A percentile compares a stretch with the other conserved stretches of the same genome.
These are phyloP conservation scores for Scheffersomyces insectosa DNA, from an alignment of 1,139 yeast genomes.

Conservation along the genomic window DNA sequence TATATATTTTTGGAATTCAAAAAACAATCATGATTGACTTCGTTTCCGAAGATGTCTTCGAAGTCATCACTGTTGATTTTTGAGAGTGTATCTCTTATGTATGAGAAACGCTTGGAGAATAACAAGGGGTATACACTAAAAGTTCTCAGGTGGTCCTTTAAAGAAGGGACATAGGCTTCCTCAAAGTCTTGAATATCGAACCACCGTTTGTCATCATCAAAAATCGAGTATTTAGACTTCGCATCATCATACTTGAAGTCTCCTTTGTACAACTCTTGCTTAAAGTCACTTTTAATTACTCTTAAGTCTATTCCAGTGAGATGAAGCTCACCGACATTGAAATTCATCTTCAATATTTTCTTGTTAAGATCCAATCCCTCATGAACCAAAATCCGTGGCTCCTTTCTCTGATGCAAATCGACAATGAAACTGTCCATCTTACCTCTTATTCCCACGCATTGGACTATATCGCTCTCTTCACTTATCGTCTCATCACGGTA, in stretches of 20 bases:
- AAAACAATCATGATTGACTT: slow-evolving; percentile 33
- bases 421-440: slow-evolving; percentile 42
- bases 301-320: slow-evolving; percentile 44
- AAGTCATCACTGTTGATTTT: slow-evolving; percentile 12
- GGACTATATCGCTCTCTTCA: slow-evolving; percentile 25
- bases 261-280: slow-evolving; percentile 26
- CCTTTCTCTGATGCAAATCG: slow-evolving; percentile 46
- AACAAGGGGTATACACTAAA: slow-evolving; percentile 36
- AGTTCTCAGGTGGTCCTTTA: slow-evolving; percentile 20
- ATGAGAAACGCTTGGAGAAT: slow-evolving; percentile 39
- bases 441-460: slow-evolving; percentile 44
- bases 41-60: slow-evolving; percentile 24
- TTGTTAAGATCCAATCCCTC: slow-evolving; percentile 32
- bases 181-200: slow-evolving; percentile 45
- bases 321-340: slow-evolving; percentile 45
- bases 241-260: slow-evolving; percentile 9
- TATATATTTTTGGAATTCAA: slow-evolving; percentile 27
- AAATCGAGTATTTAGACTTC: slow-evolving; percentile 24
- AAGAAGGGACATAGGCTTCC: slow-evolving; percentile 36
- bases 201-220: slow-evolving; percentile 41
- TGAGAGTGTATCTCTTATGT: slow-evolving; percentile 30
- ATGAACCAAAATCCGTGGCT: slow-evolving; percentile 32
- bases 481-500: slow-evolving; percentile 25
- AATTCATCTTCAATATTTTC: slow-evolving; percentile 43
- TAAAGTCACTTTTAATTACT: slow-evolving; percentile 31